Conservation (phyloP, 164 flowering plant species). For the Euptelea pleiosperma region DNA sequence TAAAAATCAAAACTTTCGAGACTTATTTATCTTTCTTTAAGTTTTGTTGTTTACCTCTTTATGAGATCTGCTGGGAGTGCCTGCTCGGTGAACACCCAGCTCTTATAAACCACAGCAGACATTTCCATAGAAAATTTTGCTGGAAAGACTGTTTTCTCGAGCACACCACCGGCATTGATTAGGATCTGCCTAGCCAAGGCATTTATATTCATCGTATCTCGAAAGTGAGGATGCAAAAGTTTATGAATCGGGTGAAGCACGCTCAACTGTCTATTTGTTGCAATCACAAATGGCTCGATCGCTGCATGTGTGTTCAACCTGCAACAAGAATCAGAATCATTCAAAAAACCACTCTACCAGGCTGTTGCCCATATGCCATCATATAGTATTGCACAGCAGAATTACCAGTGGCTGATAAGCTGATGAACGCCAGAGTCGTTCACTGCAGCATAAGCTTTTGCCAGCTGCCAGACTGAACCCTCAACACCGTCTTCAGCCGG, state of each 20-base stretch:
- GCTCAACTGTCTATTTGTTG: constrained; percentile 76
- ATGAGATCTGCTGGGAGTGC: constrained; percentile 76
- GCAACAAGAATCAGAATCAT: constrained; percentile 18
- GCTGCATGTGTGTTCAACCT: constrained; percentile 90
- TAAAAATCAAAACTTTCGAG: neutral
- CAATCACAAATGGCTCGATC: constrained; percentile 85
- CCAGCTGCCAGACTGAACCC: constrained; percentile 78
- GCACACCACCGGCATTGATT: constrained; percentile 71
- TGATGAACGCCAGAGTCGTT: constrained; percentile 90
- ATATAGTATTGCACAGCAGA: neutral
- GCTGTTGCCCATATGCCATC: too few relatives aligned
- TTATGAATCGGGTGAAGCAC: constrained; percentile 79
- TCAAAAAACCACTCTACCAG: neutral
- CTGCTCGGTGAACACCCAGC: constrained; percentile 74
- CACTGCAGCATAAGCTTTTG: constrained; percentile 88
- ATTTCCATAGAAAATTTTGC: constrained; percentile 70
- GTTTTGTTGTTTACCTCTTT: constrained; percentile 45
- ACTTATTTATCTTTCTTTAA: neutral
- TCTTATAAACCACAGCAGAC: constrained; percentile 63
- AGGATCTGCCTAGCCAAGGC: constrained; percentile 80
- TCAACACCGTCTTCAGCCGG: constrained; percentile 57
- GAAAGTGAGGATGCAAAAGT: constrained; percentile 83
- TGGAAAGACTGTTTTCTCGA: constrained; percentile 81
- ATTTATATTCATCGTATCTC: constrained; percentile 85
- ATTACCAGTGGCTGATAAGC: constrained; percentile 89